A percentile compares a stretch with the other conserved stretches of the same genome.
phyloP scores from a whole-genome alignment of 371 early-diverging fungal genomes.

The Mucor mucedo region DNA sequence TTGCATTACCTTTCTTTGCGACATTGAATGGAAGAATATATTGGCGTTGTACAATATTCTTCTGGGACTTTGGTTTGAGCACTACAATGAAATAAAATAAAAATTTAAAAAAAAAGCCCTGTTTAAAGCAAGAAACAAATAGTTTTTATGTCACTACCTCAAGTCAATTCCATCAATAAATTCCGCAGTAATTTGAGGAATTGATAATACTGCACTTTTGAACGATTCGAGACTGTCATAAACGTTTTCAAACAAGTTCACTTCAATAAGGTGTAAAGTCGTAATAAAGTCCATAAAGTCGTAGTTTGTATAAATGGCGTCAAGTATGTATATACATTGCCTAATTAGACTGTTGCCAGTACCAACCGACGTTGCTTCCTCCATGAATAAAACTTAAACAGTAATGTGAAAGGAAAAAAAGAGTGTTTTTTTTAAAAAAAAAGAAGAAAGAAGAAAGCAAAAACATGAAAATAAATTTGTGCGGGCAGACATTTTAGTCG shows the following conservation, averaged over 20 bases:
- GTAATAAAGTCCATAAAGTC: conserved; percentile 6
- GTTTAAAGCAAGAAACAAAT: not conserved
- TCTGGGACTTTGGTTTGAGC: not conserved
- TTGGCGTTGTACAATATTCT: conserved; percentile 16
- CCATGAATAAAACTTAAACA: not conserved
- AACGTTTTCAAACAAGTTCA: conserved; percentile 1
- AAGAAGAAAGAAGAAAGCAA: not conserved
- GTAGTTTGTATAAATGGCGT: conserved; percentile 10
- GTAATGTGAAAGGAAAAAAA: not conserved
- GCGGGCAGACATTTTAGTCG: too few species aligned
- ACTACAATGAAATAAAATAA: not conserved
- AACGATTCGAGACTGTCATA: conserved; percentile 8
- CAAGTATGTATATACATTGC: conserved; percentile 9
- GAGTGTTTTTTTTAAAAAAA: not conserved
- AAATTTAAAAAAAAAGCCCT: not conserved
- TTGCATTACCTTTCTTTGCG: conserved; percentile 14
- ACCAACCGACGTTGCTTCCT: not conserved
- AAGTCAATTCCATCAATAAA: not conserved
- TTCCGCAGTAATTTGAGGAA: not conserved
- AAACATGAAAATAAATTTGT: not conserved
- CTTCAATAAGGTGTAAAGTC: conserved; percentile 4
- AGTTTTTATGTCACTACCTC: not conserved
- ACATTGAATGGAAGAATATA: conserved; percentile 16
- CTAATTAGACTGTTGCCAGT: not conserved
- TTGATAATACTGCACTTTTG: conserved; percentile 9